These are phyloP conservation scores for Quaeritorhiza haematococci DNA, from an alignment of 371 early-diverging fungal genomes.

Conservation along the genomic window DNA sequence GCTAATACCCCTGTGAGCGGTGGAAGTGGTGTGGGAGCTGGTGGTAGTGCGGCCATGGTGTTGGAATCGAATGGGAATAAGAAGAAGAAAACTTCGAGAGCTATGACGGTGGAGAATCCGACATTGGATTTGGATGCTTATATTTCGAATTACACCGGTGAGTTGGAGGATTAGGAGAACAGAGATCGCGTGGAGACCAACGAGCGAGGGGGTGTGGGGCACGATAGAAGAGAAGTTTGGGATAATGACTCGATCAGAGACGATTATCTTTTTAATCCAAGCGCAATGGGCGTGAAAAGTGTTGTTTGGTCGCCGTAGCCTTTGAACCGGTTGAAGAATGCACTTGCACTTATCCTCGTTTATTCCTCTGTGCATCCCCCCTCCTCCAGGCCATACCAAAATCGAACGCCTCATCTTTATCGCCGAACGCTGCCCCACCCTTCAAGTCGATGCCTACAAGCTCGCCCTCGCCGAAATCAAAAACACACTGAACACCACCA, in stretches of 20 bases:
- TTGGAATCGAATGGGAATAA: too few relatives aligned
- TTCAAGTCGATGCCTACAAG: slow-evolving; percentile 61
- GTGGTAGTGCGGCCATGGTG: too few relatives aligned
- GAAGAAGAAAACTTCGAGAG: too few relatives aligned
- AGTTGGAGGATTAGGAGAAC: too few relatives aligned
- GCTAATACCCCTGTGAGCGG: too few relatives aligned
- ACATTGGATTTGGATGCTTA: slow-evolving; percentile 66
- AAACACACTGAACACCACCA: slow-evolving; percentile 44
- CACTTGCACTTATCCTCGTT: too few relatives aligned
- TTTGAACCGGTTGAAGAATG: neutral
- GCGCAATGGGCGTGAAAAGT: neutral
- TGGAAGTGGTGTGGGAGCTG: too few relatives aligned
- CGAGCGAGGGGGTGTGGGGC: neutral
- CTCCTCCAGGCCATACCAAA: slow-evolving; percentile 58
- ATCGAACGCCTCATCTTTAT: slow-evolving; percentile 71
- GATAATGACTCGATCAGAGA: neutral
- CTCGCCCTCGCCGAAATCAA: slow-evolving; percentile 59
- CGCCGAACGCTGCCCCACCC: slow-evolving; percentile 64
- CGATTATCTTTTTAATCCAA: neutral
- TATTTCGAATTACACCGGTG: slow-evolving; percentile 63
- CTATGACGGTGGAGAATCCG: slow-evolving; percentile 12
- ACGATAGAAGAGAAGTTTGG: neutral
- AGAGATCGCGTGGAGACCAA: neutral
- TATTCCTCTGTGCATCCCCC: neutral
- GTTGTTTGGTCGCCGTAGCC: neutral